Conservation (phyloP, 2,329 filamentous ascomycete genomes). For the Cytospora chrysosperma region DNA sequence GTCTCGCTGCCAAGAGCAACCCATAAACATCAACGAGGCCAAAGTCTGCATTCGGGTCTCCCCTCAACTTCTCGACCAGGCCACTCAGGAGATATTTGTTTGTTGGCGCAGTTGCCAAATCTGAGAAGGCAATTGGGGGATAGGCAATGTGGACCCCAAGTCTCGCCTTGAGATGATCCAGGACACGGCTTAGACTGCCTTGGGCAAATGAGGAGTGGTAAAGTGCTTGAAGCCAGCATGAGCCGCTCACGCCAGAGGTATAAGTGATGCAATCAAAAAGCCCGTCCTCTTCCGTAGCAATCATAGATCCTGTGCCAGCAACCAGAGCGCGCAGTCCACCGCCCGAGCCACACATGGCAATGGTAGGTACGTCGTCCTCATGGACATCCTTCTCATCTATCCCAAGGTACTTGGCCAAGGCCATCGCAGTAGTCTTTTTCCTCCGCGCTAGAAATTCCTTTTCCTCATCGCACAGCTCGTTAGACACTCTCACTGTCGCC, state of each 20-base stretch:
- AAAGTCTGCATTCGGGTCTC: conserved; percentile 75
- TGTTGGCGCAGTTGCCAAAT: conserved; percentile 84
- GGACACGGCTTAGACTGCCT: conserved; percentile 65
- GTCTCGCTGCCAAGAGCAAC: conserved; percentile 75
- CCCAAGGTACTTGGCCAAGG: conserved; percentile 78
- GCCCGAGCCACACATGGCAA: conserved; percentile 92
- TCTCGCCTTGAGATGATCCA: conserved; percentile 83
- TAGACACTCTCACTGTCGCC: conserved; percentile 78
- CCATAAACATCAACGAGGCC: conserved; percentile 94
- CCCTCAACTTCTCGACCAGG: conserved; percentile 86
- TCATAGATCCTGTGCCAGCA: conserved; percentile 82
- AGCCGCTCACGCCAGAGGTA: conserved; percentile 91
- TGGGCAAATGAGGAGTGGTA: conserved; percentile 78
- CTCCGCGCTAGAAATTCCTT: conserved; percentile 69
- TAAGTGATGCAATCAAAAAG: conserved; percentile 94
- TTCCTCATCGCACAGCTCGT: conserved; percentile 80
- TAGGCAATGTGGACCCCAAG: conserved; percentile 90
- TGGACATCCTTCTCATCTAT: conserved; percentile 80
- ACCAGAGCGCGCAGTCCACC: conserved; percentile 88
- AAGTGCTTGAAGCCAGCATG: conserved; percentile 90
- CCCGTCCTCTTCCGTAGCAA: conserved; percentile 81
- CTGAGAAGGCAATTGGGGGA: conserved; percentile 76
- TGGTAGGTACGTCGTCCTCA: conserved; percentile 87
- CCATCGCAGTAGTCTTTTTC: conserved; percentile 65
- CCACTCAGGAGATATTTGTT: conserved; percentile 89